Percentiles rank a stretch among this genome's conserved stretches.
These are phyloP conservation scores for Cladophialophora yegresii DNA, from an alignment of 2,329 filamentous ascomycete species.

Conservation along the genomic window DNA sequence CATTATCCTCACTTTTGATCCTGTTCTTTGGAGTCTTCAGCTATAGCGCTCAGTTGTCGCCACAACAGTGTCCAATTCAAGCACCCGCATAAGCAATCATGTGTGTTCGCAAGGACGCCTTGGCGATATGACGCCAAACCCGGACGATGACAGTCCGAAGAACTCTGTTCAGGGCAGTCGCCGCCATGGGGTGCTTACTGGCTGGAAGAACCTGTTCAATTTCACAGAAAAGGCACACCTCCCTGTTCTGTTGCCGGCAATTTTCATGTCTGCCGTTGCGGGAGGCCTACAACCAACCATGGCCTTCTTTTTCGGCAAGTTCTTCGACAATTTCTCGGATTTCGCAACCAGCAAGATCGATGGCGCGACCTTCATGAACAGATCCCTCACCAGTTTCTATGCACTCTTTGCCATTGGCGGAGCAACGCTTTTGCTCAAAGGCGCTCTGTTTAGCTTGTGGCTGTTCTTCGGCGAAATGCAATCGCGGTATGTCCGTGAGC, in stretches of 20 bases:
- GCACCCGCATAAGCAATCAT: background rate
- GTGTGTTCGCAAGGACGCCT: background rate
- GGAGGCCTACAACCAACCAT: constrained; percentile 66
- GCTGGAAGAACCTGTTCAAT: constrained; percentile 65
- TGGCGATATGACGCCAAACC: constrained; percentile 14
- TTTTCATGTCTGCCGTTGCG: constrained; percentile 59
- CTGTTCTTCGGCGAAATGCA: constrained; percentile 79
- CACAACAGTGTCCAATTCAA: background rate
- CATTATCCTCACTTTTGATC: constrained; percentile 1
- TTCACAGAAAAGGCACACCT: constrained; percentile 69
- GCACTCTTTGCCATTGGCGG: constrained; percentile 65
- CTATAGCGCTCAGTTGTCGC: constrained; percentile 4
- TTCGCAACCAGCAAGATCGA: constrained; percentile 61
- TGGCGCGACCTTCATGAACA: constrained; percentile 55
- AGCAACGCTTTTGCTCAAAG: constrained; percentile 67
- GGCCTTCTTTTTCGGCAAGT: constrained; percentile 69
- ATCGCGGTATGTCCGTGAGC: constrained; percentile 64
- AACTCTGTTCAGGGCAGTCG: constrained; percentile 1
- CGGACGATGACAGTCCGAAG: constrained; percentile 7
- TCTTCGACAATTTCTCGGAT: constrained; percentile 71
- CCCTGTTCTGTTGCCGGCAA: constrained; percentile 56
- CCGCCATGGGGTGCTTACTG: background rate
- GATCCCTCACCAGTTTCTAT: constrained; percentile 62
- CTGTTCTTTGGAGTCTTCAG: constrained; percentile 3
- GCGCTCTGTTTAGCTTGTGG: constrained; percentile 69